phyloP scores from a whole-genome alignment of 1,284 basidiomycete genomes.

The Thelephora terrestris region DNA sequence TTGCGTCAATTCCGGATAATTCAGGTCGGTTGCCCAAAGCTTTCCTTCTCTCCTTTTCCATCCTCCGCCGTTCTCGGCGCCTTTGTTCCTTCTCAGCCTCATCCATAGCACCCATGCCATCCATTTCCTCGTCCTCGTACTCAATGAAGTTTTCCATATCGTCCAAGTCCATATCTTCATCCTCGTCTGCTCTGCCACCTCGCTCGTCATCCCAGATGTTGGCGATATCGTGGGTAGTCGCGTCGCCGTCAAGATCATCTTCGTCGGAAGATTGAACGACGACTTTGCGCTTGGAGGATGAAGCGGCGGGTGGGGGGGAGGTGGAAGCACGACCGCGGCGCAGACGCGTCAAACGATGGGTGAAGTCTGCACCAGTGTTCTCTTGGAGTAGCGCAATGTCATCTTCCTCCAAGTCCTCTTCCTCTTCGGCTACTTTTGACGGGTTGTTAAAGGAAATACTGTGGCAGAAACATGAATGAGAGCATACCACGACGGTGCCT shows the following conservation, averaged over 20 bases:
- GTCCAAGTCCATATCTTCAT: conserved; percentile 59
- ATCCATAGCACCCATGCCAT: conserved; percentile 56
- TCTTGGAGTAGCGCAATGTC: conserved; percentile 92
- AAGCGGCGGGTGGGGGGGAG: conserved; percentile 47
- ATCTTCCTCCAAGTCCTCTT: conserved; percentile 87
- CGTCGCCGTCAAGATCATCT: conserved; percentile 54
- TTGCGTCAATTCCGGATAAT: conserved; percentile 78
- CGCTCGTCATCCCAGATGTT: conserved; percentile 82
- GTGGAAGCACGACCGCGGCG: conserved; percentile 61
- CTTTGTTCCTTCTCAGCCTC: conserved; percentile 66
- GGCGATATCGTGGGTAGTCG: conserved; percentile 56
- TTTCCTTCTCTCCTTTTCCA: conserved; percentile 54
- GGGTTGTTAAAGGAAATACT: conserved; percentile 2
- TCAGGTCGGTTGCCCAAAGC: conserved; percentile 63
- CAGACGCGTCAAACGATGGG: conserved; percentile 57
- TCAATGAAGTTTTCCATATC: conserved; percentile 88
- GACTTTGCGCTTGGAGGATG: conserved; percentile 46
- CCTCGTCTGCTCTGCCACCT: conserved; percentile 40
- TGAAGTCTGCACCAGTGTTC: conserved; percentile 78
- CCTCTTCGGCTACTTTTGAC: conserved; percentile 42
- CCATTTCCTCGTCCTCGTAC: conserved; percentile 81
- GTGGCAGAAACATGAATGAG: conserved; percentile 8
- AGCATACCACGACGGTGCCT: conserved; percentile 53
- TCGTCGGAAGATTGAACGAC: conserved; percentile 64
- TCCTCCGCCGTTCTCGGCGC: conserved; percentile 54